Percentiles rank a stretch among this genome's conserved stretches.
Evolutionary conservation across 805 yeast genomes (phyloP).

Genomic region (Yamadazyma paraphyllophila): DNA sequence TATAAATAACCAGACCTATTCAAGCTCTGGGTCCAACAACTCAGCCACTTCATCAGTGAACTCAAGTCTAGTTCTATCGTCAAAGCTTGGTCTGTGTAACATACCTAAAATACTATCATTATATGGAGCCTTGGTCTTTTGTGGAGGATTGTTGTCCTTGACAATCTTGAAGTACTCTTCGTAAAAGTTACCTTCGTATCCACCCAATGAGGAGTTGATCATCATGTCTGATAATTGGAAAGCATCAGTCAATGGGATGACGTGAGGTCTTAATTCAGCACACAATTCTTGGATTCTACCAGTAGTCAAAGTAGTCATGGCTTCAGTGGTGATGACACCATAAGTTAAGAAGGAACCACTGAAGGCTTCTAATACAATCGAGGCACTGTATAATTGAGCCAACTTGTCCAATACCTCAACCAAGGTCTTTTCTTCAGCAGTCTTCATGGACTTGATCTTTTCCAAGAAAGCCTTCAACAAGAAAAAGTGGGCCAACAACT

Average conservation of each 20-base stretch:
- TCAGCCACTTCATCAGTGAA: conserved; percentile 35
- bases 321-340: conserved; percentile 29
- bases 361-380: conserved; percentile 32
- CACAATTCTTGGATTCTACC: conserved; percentile 32
- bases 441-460: conserved; percentile 21
- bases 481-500: conserved; percentile 44
- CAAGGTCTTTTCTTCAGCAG: conserved; percentile 21
- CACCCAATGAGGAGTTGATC: conserved; percentile 43
- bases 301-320: conserved; percentile 27
- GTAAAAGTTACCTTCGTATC: conserved; percentile 43
- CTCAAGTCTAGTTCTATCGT: conserved; percentile 40
- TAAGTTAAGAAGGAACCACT: conserved; percentile 36
- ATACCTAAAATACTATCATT: conserved; percentile 33
- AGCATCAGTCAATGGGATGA: conserved; percentile 41
- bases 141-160: conserved; percentile 34
- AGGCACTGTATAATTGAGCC: conserved; percentile 32
- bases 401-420: conserved; percentile 30
- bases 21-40: conserved; percentile 20
- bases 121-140: conserved; percentile 41
- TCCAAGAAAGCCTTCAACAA: conserved; percentile 31
- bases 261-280: conserved; percentile 38
- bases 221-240: conserved; percentile 44
- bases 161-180: conserved; percentile 41
- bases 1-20: conserved; percentile 10
- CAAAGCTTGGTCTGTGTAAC: conserved; percentile 39